Evolutionary conservation across 176 grass and related monocot species (phyloP).

Genomic region (Carex pumila): DNA sequence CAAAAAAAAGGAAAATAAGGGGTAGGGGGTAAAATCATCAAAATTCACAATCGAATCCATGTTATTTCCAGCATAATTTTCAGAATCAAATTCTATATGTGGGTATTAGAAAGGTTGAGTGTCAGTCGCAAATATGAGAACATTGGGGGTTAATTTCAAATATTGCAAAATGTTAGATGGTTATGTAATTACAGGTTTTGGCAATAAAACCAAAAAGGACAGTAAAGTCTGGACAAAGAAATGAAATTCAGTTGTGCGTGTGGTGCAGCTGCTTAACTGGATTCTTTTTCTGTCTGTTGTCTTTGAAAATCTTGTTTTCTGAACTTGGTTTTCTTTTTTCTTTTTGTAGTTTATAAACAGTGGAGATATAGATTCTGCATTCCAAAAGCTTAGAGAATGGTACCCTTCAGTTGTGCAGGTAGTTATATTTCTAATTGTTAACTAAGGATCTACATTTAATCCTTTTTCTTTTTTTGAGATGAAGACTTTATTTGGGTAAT

Average conservation of each 20-base stretch:
- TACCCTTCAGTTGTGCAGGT: slow-evolving; percentile 84
- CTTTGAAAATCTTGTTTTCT: background rate
- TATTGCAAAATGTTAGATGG: background rate
- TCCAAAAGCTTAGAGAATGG: slow-evolving; percentile 82
- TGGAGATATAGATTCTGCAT: slow-evolving; percentile 85
- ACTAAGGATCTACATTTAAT: slow-evolving; percentile 14
- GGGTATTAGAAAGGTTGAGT: no score
- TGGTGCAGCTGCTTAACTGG: background rate
- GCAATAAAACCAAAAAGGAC: background rate
- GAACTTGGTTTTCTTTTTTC: background rate
- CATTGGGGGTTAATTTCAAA: background rate
- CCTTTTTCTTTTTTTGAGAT: background rate
- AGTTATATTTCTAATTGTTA: slow-evolving; percentile 28
- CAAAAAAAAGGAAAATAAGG: background rate
- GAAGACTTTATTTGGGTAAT: slow-evolving; percentile 11
- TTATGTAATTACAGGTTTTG: background rate
- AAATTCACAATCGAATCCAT: background rate
- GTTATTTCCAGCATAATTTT: background rate
- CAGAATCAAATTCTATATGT: background rate
- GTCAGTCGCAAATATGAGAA: background rate
- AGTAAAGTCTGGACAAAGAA: background rate
- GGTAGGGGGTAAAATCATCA: background rate
- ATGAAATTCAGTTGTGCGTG: background rate
- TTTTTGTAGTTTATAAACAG: slow-evolving; percentile 80
- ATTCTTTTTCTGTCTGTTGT: slow-evolving; percentile 1